phyloP scores from a whole-genome alignment of 108 stramenopile species.

The Parietichytrium sp. region DNA sequence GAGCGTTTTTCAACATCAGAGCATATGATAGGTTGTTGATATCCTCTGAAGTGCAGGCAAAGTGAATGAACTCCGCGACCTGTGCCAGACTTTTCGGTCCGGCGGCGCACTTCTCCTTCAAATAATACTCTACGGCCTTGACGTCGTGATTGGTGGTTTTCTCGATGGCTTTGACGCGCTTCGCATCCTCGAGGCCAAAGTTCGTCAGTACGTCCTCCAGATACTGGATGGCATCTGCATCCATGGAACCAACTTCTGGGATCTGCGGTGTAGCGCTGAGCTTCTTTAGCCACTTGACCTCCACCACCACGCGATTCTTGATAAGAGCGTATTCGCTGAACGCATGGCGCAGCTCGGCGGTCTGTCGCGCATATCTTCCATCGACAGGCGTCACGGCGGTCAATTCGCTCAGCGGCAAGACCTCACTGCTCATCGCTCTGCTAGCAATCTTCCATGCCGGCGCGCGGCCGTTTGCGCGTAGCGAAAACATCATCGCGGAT shows the following conservation, averaged over 20 bases:
- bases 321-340: slow-evolving; percentile 13
- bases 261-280: slow-evolving; percentile 8
- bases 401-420: not conserved
- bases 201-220: not conserved
- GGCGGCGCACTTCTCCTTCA: slow-evolving; percentile 45
- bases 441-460: too few species aligned
- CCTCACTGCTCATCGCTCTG: too few species aligned
- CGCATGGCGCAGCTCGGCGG: not conserved
- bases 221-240: not conserved
- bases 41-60: slow-evolving; percentile 46
- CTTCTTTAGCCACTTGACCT: slow-evolving; percentile 39
- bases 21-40: slow-evolving; percentile 44
- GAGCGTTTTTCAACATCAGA: not conserved
- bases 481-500: too few species aligned
- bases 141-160: slow-evolving; percentile 47
- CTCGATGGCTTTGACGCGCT: slow-evolving; percentile 45
- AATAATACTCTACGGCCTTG: slow-evolving; percentile 49
- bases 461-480: too few species aligned
- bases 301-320: slow-evolving; percentile 31
- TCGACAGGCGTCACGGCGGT: not conserved
- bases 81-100: not conserved
- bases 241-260: slow-evolving; percentile 19
- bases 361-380: slow-evolving; percentile 7
- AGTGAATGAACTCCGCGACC: slow-evolving; percentile 43
- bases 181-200: slow-evolving; percentile 25